Conservation (phyloP, 2,329 filamentous ascomycete species). For the Hypoxylon sp. region DNA sequence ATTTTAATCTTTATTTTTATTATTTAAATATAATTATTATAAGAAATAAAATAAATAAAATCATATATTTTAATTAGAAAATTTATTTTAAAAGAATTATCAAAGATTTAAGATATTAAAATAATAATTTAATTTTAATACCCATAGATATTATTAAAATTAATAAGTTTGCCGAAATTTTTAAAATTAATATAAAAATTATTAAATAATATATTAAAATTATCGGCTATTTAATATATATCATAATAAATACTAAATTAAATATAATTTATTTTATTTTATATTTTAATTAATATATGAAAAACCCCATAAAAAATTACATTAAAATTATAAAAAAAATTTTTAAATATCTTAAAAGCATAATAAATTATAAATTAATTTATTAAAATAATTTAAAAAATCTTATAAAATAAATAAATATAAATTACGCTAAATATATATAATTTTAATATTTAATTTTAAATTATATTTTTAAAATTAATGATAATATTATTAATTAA, state of each 20-base stretch:
- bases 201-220: slow-evolving; percentile 24
- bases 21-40: slow-evolving; percentile 27
- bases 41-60: no score
- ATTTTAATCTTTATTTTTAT: slow-evolving; percentile 21
- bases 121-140: slow-evolving; percentile 9
- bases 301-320: no score
- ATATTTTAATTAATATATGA: no score
- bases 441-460: no score
- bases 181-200: not conserved
- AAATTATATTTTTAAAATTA: no score
- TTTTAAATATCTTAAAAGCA: no score
- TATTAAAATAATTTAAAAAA: no score
- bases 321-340: no score
- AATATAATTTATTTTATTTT: slow-evolving; percentile 21
- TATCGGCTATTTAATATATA: slow-evolving; percentile 26
- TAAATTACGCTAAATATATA: slow-evolving; percentile 17
- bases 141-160: slow-evolving; percentile 21
- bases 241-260: slow-evolving; percentile 16
- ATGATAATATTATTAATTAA: slow-evolving; percentile 7
- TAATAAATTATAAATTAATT: no score
- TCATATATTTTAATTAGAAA: slow-evolving; percentile 25
- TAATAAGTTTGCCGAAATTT: slow-evolving; percentile 16
- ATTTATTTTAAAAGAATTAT: slow-evolving; percentile 24
- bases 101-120: slow-evolving; percentile 23
- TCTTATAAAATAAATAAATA: no score